These are phyloP conservation scores for Hymenoscyphus scutula DNA, from an alignment of 2,329 filamentous ascomycete genomes.

Conservation along the genomic window DNA sequence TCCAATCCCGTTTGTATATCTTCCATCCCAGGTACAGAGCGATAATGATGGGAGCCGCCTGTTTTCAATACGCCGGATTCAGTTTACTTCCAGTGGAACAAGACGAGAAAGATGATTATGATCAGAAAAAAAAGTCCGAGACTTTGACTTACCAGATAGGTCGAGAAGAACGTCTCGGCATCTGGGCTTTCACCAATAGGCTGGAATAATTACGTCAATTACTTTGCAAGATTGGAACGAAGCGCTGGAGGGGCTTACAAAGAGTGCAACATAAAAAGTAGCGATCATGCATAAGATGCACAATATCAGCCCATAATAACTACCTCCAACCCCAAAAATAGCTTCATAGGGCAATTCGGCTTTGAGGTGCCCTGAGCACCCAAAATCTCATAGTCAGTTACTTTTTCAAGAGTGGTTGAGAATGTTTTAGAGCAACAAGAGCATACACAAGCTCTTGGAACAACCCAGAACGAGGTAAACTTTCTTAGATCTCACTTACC, in stretches of 20 bases:
- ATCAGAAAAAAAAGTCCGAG: neutral
- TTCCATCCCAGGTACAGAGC: constrained; percentile 64
- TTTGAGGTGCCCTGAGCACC: constrained; percentile 41
- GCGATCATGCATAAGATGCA: constrained; percentile 67
- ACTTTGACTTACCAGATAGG: neutral
- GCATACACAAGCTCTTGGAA: too few species aligned
- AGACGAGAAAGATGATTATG: neutral
- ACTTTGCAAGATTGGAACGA: neutral
- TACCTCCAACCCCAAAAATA: constrained; percentile 58
- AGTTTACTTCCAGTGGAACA: neutral
- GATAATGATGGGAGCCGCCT: constrained; percentile 51
- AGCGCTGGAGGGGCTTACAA: constrained; percentile 32
- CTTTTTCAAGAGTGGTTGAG: too few species aligned
- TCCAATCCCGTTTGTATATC: constrained; percentile 44
- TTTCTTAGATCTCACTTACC: constrained; percentile 28
- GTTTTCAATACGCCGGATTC: constrained; percentile 30
- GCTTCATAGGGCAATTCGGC: constrained; percentile 44
- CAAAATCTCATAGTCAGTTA: too few species aligned
- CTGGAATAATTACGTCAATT: constrained; percentile 10
- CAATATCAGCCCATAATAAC: constrained; percentile 65
- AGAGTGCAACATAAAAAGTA: constrained; percentile 37
- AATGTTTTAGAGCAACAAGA: too few species aligned
- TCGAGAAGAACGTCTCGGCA: constrained; percentile 36
- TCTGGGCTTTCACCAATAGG: constrained; percentile 47
- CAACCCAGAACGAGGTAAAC: too few species aligned